These are phyloP conservation scores for Colletotrichum plurivorum DNA, from an alignment of 2,329 filamentous ascomycete genomes.

Conservation along the genomic window DNA sequence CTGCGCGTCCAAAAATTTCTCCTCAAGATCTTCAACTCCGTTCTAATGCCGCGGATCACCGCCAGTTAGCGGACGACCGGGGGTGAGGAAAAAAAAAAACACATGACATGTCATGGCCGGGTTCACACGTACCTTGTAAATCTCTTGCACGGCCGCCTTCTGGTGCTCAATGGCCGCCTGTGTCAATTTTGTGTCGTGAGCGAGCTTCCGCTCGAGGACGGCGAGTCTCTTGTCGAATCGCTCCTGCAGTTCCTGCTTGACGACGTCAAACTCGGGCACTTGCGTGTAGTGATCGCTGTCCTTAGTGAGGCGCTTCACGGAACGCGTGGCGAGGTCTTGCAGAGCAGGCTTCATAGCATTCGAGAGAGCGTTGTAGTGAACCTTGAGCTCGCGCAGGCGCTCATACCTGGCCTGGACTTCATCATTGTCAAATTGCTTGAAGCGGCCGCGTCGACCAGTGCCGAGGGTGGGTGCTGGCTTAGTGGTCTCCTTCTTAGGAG, in stretches of 20 bases:
- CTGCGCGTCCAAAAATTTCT: slow-evolving; percentile 61
- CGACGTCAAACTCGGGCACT: slow-evolving; percentile 65
- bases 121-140: slow-evolving; percentile 55
- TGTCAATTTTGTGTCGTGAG: slow-evolving; percentile 46
- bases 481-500: slow-evolving; percentile 43
- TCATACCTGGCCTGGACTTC: slow-evolving; percentile 71
- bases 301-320: slow-evolving; percentile 69
- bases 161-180: slow-evolving; percentile 56
- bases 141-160: slow-evolving; percentile 50
- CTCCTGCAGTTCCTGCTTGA: slow-evolving; percentile 64
- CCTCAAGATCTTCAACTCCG: slow-evolving; percentile 54
- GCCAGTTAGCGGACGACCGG: slow-evolving; percentile 28
- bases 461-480: slow-evolving; percentile 55
- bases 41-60: slow-evolving; percentile 49
- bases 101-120: slow-evolving; percentile 37
- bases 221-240: slow-evolving; percentile 50
- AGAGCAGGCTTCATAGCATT: slow-evolving; percentile 75
- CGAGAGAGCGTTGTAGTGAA: slow-evolving; percentile 73
- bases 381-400: slow-evolving; percentile 77
- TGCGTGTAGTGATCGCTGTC: slow-evolving; percentile 67
- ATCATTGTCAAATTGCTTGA: slow-evolving; percentile 69
- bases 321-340: slow-evolving; percentile 75
- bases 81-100: slow-evolving; percentile 28
- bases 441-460: slow-evolving; percentile 61
- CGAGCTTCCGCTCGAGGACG: slow-evolving; percentile 50